Evolutionary conservation across 805 yeast species (phyloP).

Genomic region (Zygotorulaspora florentina): DNA sequence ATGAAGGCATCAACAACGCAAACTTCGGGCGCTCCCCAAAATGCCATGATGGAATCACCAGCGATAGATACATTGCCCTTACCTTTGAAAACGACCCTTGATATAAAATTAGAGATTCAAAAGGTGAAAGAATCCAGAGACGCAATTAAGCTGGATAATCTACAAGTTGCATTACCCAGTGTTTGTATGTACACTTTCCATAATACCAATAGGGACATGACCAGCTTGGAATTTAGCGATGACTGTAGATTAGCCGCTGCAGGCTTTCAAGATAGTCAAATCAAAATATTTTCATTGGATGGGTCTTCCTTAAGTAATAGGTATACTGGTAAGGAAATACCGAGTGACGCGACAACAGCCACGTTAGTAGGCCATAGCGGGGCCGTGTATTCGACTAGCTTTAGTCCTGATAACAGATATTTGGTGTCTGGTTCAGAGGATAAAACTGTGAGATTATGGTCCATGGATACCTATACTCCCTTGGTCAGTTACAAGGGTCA

Average conservation of each 20-base stretch:
- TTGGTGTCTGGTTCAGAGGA: slow-evolving; percentile 85
- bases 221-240: slow-evolving; percentile 80
- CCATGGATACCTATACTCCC: slow-evolving; percentile 82
- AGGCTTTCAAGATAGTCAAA: slow-evolving; percentile 88
- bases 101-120: slow-evolving; percentile 72
- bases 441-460: slow-evolving; percentile 89
- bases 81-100: slow-evolving; percentile 76
- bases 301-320: slow-evolving; percentile 75
- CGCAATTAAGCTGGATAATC: slow-evolving; percentile 59
- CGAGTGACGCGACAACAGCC: slow-evolving; percentile 37
- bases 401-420: slow-evolving; percentile 84
- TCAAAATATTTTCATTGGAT: slow-evolving; percentile 89
- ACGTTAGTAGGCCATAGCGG: slow-evolving; percentile 87
- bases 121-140: slow-evolving; percentile 80
- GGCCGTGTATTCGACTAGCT: slow-evolving; percentile 83
- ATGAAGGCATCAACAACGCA: slow-evolving; percentile 34
- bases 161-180: slow-evolving; percentile 82
- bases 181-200: slow-evolving; percentile 98
- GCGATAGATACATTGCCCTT: slow-evolving; percentile 71
- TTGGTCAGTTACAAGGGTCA: slow-evolving; percentile 95
- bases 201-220: slow-evolving; percentile 84
- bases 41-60: slow-evolving; percentile 59
- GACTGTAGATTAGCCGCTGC: slow-evolving; percentile 87
- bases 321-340: slow-evolving; percentile 31
- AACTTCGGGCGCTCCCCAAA: slow-evolving; percentile 3